Base-by-base conservation (phyloP, 495 filamentous ascomycete genomes). In the Cercophora newfieldiana region DNA sequence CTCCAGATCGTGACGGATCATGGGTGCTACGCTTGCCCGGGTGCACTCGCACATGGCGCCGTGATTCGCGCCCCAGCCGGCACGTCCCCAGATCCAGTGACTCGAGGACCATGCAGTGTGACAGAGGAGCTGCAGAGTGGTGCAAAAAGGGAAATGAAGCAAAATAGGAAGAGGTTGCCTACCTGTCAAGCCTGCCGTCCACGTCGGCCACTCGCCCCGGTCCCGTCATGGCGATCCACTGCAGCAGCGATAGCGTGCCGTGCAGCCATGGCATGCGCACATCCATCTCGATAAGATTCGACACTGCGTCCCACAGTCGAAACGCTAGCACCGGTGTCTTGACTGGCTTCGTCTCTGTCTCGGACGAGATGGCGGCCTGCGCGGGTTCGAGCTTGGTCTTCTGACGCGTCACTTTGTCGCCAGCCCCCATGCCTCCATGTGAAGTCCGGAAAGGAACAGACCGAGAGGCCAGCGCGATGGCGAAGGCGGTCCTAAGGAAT, bases 111-210 rank as follows among this genome's bases (percentile, higher is more conserved):
- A 80, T 82, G 80, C 76, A 73, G 76, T 68, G 72, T 76, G 74
- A 80, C 74, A 67, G 68, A 37, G 29, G 66, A 31, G n/a, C 37
- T 67, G 61, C 49, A 51, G 54, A 67, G 30, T 61, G 62, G 49
- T 44, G 56, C 24, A 49, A 67, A 66, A 48, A 66, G 64, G 33
- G 61, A 62, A 71, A 72, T 61, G 37, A 75, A 71, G 75, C 37
- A 67, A 71, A 59, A 70, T 66, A 68, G 61, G 37, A 44, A 44
- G 37, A 44, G 12, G 26, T 63, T 37, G 54, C 93, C 89, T 87
- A 97, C 93, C 91, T 94, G 85, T 97, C 92, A 77, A 97, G 81
- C 69, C 87, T 83, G 63, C 92, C 89, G 76, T 93, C 85, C 8
- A 89, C 86, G 73, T 83, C 82, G 76, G 90, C 92, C 44, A 96